Evolutionary conservation across 164 flowering plant genomes (phyloP), one percentile per base, ranked within the genome.

Genomic region (Chimonanthus praecox): DNA sequence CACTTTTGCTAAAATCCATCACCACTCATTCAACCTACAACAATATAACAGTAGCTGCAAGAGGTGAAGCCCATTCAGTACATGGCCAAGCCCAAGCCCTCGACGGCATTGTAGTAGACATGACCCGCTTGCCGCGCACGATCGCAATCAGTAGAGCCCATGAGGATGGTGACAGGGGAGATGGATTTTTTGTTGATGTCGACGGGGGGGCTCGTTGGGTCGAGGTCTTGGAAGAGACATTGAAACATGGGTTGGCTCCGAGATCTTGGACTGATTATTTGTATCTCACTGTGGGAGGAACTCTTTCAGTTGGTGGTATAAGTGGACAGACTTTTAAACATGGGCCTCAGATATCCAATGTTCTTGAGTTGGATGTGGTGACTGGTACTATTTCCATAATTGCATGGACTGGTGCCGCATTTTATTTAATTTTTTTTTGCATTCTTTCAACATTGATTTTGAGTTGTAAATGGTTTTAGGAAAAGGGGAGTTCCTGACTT

Each of bases 261-360:
- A 72, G 69, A 43, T 79, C 84, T 15, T 84, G 87, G 87, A 83
- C 87, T n/a, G 87, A 84, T 79, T 84, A 81, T 72, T 64, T 81
- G 15, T 76, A 81, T 49, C 74, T 83, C 4, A 83, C 73, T 11
- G 72, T 84, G 60, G 87, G 87, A 58, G 85, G 87, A 4, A 84
- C 87, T 7, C 81, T 84, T 16, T 84, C 87, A 21, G 79, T 81
- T 78, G 85, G 66, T 75, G 87, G 87, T 6, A 73, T 85, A 2
- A 83, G 87, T 74, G 85, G 87, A n/a, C 85, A 85, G 68, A 77
- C 85, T 3, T 85, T 81, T 45, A 77, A 79, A 44, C 69, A 76
- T 73, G 85, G 87, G 21, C 87, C 84, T 65, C 46, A 69, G 72
- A 83, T 84, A 54, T 79, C 72, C 60, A 85, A 85, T 76, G 85